Conservation (phyloP, 1,284 basidiomycete species). For the Trichosporon asahii region DNA sequence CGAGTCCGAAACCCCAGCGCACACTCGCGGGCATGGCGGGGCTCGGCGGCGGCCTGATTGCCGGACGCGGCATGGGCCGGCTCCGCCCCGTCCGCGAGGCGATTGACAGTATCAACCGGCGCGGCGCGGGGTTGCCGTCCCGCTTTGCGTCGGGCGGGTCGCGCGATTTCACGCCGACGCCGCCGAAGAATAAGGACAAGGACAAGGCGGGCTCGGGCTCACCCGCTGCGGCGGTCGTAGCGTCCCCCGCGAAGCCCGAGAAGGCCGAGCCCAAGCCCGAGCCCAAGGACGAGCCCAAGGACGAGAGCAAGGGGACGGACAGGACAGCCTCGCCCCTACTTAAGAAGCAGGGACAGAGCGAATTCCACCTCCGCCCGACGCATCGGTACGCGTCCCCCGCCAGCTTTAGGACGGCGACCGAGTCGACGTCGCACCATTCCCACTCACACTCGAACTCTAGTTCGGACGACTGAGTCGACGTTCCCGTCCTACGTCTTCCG, state of each 20-base stretch:
- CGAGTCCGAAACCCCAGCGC: not conserved
- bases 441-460: no score
- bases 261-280: not conserved
- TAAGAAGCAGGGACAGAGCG: not conserved
- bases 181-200: not conserved
- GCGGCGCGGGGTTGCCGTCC: not conserved
- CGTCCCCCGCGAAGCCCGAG: not conserved
- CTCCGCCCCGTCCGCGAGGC: not conserved
- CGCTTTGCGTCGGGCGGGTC: not conserved
- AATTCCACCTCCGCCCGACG: slow-evolving; percentile 7
- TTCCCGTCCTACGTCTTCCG: not conserved
- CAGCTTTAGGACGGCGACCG: not conserved
- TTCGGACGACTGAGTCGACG: not conserved
- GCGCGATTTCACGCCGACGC: not conserved
- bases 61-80: not conserved
- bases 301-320: no score
- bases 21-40: not conserved
- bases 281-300: not conserved
- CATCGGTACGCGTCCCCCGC: not conserved
- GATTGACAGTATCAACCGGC: not conserved
- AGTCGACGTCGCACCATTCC: not conserved
- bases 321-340: not conserved
- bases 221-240: not conserved
- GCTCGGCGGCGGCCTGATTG: not conserved
- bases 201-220: not conserved